phyloP scores from a whole-genome alignment of 192 early-diverging fungal species.

The Spinellus fusiger region DNA sequence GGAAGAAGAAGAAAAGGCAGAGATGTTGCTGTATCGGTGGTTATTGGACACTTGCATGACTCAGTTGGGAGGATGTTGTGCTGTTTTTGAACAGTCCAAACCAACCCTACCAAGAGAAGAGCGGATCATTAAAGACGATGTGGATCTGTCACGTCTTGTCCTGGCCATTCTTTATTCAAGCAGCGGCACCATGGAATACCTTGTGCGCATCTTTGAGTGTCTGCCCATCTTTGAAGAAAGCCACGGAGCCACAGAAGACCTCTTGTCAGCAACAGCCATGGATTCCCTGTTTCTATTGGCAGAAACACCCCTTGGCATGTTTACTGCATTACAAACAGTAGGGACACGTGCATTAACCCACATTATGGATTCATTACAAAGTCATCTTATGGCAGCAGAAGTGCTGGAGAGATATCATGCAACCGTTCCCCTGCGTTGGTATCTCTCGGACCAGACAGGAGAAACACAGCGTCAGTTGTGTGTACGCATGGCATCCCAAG shows the following conservation, averaged over 20 bases:
- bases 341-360: constrained; percentile 32
- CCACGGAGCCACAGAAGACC: constrained; percentile 6
- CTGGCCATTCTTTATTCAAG: constrained; percentile 45
- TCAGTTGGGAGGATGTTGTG: constrained; percentile 40
- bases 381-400: constrained; percentile 56
- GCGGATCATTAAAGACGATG: constrained; percentile 45
- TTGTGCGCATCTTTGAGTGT: constrained; percentile 49
- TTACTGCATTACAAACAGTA: constrained; percentile 18
- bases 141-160: constrained; percentile 42
- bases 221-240: constrained; percentile 44
- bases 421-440: constrained; percentile 52
- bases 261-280: no score
- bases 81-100: constrained; percentile 44
- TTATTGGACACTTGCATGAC: constrained; percentile 27
- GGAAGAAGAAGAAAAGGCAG: constrained; percentile 21
- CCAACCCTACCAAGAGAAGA: constrained; percentile 40
- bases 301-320: constrained; percentile 22
- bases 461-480: constrained; percentile 56
- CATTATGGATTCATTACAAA: constrained; percentile 50
- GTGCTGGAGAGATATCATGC: constrained; percentile 54
- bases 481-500: constrained; percentile 47
- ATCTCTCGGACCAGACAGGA: constrained; percentile 38
- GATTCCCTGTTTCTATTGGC: constrained; percentile 4
- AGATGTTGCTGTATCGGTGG: constrained; percentile 43
- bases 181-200: constrained; percentile 36